A percentile compares a stretch with the other conserved stretches of the same genome.
These are phyloP conservation scores for Candida loeiensis DNA, from an alignment of 805 yeast species.

Conservation along the genomic window DNA sequence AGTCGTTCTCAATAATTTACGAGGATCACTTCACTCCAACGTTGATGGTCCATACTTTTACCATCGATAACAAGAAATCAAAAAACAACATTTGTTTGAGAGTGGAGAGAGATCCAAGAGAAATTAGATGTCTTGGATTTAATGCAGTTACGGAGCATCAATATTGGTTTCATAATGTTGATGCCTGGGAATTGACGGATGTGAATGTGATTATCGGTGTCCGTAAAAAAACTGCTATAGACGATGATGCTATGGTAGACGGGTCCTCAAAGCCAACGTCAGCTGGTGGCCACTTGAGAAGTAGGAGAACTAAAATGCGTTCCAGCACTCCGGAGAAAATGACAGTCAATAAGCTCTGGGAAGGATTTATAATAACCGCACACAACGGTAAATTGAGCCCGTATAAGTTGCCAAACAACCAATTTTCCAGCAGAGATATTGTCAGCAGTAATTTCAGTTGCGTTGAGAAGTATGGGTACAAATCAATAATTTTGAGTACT, in stretches of 20 bases:
- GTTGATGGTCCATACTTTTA: conserved; percentile 69
- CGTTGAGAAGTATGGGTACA: conserved; percentile 69
- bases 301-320: conserved; percentile 10
- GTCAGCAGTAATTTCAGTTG: conserved; percentile 57
- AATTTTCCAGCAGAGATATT: conserved; percentile 33
- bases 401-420: conserved; percentile 49
- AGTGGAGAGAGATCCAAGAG: conserved; percentile 90
- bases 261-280: conserved; percentile 2
- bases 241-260: conserved; percentile 5
- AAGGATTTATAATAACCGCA: conserved; percentile 70
- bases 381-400: conserved; percentile 60
- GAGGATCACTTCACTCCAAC: conserved; percentile 55
- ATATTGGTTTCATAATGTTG: conserved; percentile 63
- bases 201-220: conserved; percentile 71
- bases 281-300: conserved; percentile 14
- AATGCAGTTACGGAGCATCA: conserved; percentile 69
- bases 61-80: conserved; percentile 62
- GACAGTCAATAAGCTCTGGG: conserved; percentile 46
- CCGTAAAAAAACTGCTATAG: conserved; percentile 26
- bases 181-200: conserved; percentile 77
- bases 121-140: conserved; percentile 84
- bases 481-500: conserved; percentile 69
- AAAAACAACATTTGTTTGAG: conserved; percentile 78
- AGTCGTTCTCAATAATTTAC: conserved; percentile 69
- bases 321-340: neutral